Evolutionary conservation across 371 early-diverging fungal species (phyloP).

Genomic region (Dinochytrium kinnereticum): DNA sequence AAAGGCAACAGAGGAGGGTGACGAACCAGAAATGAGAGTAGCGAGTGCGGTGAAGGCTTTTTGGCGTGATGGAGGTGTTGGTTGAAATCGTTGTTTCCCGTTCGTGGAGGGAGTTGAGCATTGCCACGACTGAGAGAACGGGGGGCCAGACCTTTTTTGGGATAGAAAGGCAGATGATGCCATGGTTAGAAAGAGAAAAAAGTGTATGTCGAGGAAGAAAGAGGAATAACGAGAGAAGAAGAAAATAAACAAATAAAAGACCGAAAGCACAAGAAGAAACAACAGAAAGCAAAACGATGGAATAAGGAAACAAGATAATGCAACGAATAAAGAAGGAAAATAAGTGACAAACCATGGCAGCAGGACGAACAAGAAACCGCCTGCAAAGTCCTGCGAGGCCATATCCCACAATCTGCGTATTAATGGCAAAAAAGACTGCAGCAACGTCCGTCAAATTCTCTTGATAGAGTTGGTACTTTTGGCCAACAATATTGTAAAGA

Average conservation of each 20-base stretch:
- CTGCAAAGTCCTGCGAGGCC: slow-evolving; percentile 80
- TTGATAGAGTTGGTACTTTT: slow-evolving; percentile 21
- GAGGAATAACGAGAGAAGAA: no score
- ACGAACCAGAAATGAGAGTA: slow-evolving; percentile 11
- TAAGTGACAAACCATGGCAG: slow-evolving; percentile 79
- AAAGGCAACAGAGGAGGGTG: slow-evolving; percentile 29
- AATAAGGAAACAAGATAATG: no score
- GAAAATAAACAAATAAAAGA: no score
- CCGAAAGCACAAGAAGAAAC: no score
- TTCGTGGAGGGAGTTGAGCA: slow-evolving; percentile 17
- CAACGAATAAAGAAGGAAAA: no score
- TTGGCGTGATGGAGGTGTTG: neutral
- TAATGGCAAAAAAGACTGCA: slow-evolving; percentile 50
- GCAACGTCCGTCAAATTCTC: slow-evolving; percentile 9
- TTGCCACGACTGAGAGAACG: slow-evolving; percentile 57
- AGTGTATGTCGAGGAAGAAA: no score
- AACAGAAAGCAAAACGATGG: no score
- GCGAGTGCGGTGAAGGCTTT: neutral
- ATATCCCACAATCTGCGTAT: slow-evolving; percentile 79
- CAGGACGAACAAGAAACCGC: slow-evolving; percentile 74
- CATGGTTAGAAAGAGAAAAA: neutral
- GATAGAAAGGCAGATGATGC: neutral
- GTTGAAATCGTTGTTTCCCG: neutral
- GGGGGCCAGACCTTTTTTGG: slow-evolving; percentile 39
- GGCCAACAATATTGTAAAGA: slow-evolving; percentile 27